phyloP scores from a whole-genome alignment of 495 filamentous ascomycete species.

The Daldinia caldariorum region DNA sequence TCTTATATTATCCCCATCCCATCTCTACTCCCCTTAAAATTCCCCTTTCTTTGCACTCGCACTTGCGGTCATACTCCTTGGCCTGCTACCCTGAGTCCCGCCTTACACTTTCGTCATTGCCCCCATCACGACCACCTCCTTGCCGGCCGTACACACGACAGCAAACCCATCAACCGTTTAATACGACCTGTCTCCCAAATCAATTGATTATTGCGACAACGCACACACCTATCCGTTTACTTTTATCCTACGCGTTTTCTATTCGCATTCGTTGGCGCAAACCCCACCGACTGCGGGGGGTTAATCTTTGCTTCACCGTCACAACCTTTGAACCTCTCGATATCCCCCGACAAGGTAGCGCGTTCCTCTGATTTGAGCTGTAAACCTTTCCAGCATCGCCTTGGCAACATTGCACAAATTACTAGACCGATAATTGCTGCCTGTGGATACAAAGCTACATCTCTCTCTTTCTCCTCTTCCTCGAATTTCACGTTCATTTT shows the following conservation, averaged over 20 bases:
- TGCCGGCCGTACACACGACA: conserved; percentile 35
- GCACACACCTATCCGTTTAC: conserved; percentile 22
- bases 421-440: conserved; percentile 2
- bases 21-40: conserved; percentile 1
- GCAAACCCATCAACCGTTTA: conserved; percentile 37
- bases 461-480: conserved; percentile 16
- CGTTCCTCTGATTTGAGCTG: conserved; percentile 13
- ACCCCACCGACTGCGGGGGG: conserved; percentile 50
- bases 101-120: conserved; percentile 45
- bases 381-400: conserved; percentile 13
- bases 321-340: conserved; percentile 20
- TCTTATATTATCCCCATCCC: conserved; percentile 2
- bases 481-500: neutral
- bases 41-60: conserved; percentile 16
- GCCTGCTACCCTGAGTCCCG: conserved; percentile 44
- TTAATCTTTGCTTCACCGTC: conserved; percentile 43
- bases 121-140: conserved; percentile 38
- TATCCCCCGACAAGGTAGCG: conserved; percentile 29
- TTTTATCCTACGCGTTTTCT: conserved; percentile 43
- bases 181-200: conserved; percentile 33
- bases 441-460: conserved; percentile 11
- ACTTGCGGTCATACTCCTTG: conserved; percentile 42
- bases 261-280: conserved; percentile 47
- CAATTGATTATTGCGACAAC: conserved; percentile 47
- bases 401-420: conserved; percentile 5